Base-by-base conservation (phyloP, 2,329 filamentous ascomycete species). In the Colletotrichum sp. region DNA sequence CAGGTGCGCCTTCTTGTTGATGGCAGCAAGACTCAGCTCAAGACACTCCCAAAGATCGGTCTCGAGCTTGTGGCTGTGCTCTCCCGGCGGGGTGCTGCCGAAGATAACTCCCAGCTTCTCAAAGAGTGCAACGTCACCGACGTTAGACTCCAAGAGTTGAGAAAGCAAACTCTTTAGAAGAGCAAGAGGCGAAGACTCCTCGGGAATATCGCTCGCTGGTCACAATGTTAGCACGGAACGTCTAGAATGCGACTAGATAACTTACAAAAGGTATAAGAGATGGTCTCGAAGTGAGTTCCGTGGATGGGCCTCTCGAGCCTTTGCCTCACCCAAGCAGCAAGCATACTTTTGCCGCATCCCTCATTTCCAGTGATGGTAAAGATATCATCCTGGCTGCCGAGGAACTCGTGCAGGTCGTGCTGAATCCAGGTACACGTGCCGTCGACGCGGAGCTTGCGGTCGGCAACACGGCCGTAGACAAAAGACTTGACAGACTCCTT, bases 351-450 rank as follows among this genome's bases (percentile, higher is more conserved):
- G 7, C 84, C 84, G 5, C 81, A 80, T 1, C 84, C 84, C 2
- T 81, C 77, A 12, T 78, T 80, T 2, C 84, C 84, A 7, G 82
- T 84, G 34, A 87, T 78, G 12, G 81, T 83, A 18, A 87, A 77
- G 1, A 85, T 74, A 61, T 83, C 83, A 6, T 85, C 82, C 1
- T 79, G 78, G 64, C 82, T 81, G 18, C 81, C 75, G 18, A 86
- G 79, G 74, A 86, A 87, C 7, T 84, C 81, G 2, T 80, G 76
- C 4, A 87, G 78, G 32, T 81, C 80, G 3, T 78, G 79, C 74
- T 84, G 82, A 61, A 86, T 79, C 85, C 85, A 87, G 48, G 83
- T 81, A 73, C 85, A 86, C 1, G 85, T 86, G 60, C 84, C 85
- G 32, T 86, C 84, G 1, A 84, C 82, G 0, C 84, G 82, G 43